Evolutionary conservation across 2,329 filamentous ascomycete species (phyloP), one percentile per base, ranked within the genome.

Genomic region (Volutella citrinella): DNA sequence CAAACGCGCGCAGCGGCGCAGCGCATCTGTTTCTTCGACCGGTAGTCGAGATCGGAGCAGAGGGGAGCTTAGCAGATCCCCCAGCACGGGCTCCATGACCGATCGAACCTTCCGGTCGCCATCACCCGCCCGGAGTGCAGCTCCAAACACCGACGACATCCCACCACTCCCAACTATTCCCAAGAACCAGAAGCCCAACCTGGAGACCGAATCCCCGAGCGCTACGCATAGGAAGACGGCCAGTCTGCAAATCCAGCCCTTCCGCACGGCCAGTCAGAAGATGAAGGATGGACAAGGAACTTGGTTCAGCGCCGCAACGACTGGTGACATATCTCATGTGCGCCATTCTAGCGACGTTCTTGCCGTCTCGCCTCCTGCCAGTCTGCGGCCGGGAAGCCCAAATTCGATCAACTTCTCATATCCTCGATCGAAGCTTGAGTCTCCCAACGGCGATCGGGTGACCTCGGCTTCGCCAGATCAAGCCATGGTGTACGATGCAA

Each of bases 51-150:
- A 65, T 23, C 49, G 62, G 27, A 55, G 65, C 39, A 60, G 64
- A 46, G 48, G 62, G 45, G 66, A 68, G 32, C 65, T 90, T 41
- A 73, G 82, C 42, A 72, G 87, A 52, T 71, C 75, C 22, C 75
- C 71, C 35, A 94, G 90, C 63, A 76, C 76, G 18, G 76, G 80
- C 15, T 95, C 89, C 30, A 95, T 97, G 90, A 83, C 79, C 19
- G 86, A 91, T 58, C 79, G 91, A 38, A 90, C 88, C 1, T 95
- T 96, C 61, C 80, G 90, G 48, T 84, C 84, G 10, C 80, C 82
- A 5, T 94, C 82, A 5, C 87, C 53, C 15, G 60, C 41, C 69
- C 59, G 56, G 69, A 70, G 61, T 37, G 60, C 60, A 27, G 56
- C 60, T 38, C 62, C 57, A 44, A 59, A 56, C 25, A 48, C 57